Base-by-base conservation (phyloP, 1,139 yeast species). In the Pneumocystis oryctolagi region DNA sequence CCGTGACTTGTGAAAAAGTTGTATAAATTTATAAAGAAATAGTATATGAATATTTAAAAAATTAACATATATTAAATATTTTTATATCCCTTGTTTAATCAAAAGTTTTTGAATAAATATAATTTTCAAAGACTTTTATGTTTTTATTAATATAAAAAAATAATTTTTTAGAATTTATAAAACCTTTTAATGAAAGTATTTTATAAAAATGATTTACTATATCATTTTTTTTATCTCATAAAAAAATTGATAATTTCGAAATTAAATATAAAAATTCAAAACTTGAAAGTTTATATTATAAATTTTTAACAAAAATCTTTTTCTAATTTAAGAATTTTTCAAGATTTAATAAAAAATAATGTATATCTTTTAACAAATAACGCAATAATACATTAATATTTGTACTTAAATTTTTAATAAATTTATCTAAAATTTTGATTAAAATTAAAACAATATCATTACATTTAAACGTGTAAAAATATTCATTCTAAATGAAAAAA, bases 211-310 rank as follows among this genome's bases (percentile, higher is more conserved):
- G 18, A 37, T 37, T 14, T 37, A 14, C 37, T 34, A 34, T 9
- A 37, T 2, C 18, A 5, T 37, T 35, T 12, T 35, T 37, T 5
- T 16, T 8, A 16, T 37, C 16, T 37, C 18, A 16, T 37, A 2
- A 37, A 37, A 37, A 37, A 56, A 58, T 63, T 64, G n/a, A n/a
- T n/a, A n/a, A 62, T 16, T n/a, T 12, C 25, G 25, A 18, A 8
- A 58, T 31, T 30, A 16, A 25, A 6, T 3, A n/a, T 35, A 62
- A 9, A 1, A 34, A 37, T 5, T 2, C 1, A 25, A 9, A 12
- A 16, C 57, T 16, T 25, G 5, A n/a, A 20, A n/a, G 58, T 18
- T 12, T 37, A 58, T 40, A 6, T n/a, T n/a, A 8, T 60, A 30
- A n/a, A n/a, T n/a, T n/a, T n/a, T n/a, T n/a, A n/a, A n/a, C n/a